A percentile compares a stretch with the other conserved stretches of the same genome.
phyloP scores from a whole-genome alignment of 805 yeast species.

The Candida succiphila region DNA sequence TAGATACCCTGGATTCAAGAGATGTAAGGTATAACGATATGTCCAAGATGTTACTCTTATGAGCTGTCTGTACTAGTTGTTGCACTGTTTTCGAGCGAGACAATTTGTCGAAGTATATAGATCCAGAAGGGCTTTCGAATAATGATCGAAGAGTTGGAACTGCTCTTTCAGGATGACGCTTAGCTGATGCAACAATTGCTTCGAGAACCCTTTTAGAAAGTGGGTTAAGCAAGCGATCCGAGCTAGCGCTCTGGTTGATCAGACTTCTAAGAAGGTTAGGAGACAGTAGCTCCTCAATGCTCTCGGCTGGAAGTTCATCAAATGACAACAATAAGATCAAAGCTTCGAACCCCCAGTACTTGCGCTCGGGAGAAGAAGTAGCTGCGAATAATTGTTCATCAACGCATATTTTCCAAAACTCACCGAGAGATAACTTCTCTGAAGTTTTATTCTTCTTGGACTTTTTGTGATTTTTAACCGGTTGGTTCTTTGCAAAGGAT shows the following conservation, averaged over 20 bases:
- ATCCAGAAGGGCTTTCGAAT: conserved; percentile 37
- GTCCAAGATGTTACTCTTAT: conserved; percentile 6
- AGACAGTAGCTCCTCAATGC: conserved; percentile 31
- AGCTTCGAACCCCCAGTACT: conserved; percentile 77
- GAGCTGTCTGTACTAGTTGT: conserved; percentile 22
- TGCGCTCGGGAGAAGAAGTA: conserved; percentile 75
- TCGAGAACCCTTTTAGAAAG: conserved; percentile 46
- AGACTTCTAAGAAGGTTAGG: conserved; percentile 63
- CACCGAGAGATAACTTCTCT: conserved; percentile 31
- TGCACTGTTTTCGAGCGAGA: conserved; percentile 66
- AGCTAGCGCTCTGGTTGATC: conserved; percentile 65
- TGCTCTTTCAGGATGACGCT: conserved; percentile 25
- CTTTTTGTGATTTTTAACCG: conserved; percentile 20
- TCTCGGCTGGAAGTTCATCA: conserved; percentile 7
- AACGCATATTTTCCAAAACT: conserved; percentile 72
- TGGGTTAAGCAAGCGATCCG: conserved; percentile 56
- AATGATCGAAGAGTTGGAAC: conserved; percentile 19
- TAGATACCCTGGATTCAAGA: conserved; percentile 3
- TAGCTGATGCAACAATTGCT: conserved; percentile 28
- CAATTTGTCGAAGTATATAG: conserved; percentile 63
- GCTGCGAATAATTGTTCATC: conserved; percentile 75
- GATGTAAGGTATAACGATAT: conserved; percentile 3
- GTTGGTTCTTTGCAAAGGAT: conserved; percentile 8
- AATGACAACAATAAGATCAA: conserved; percentile 38
- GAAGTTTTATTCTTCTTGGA: conserved; percentile 6